Evolutionary conservation across 495 filamentous ascomycete genomes (phyloP).

Genomic region (Xanthoparmelia taractica): DNA sequence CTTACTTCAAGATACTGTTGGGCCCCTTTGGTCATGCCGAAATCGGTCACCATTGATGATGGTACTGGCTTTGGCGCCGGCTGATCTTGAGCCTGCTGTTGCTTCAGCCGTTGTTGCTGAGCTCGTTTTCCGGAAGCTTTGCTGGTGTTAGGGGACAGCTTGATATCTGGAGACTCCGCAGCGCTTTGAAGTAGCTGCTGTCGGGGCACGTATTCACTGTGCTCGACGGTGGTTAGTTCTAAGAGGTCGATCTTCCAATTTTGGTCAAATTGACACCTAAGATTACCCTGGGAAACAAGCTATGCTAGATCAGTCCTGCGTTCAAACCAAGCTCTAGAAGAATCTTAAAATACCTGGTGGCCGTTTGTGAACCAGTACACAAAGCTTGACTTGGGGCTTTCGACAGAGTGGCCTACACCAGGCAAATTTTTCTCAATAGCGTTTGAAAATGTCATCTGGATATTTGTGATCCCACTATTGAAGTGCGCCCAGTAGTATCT

Average conservation of each 20-base stretch:
- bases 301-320: slow-evolving; percentile 32
- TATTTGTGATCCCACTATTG: slow-evolving; percentile 68
- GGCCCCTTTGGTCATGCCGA: slow-evolving; percentile 50
- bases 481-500: slow-evolving; percentile 79
- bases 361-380: slow-evolving; percentile 67
- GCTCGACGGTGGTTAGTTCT: slow-evolving; percentile 54
- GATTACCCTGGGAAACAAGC: slow-evolving; percentile 55
- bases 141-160: slow-evolving; percentile 60
- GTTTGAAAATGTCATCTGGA: slow-evolving; percentile 64
- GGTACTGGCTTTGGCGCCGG: slow-evolving; percentile 48
- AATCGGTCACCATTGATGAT: slow-evolving; percentile 53
- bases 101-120: slow-evolving; percentile 47
- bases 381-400: slow-evolving; percentile 54
- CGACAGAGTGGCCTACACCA: slow-evolving; percentile 57
- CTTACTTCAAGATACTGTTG: slow-evolving; percentile 64
- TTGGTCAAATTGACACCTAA: slow-evolving; percentile 58
- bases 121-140: slow-evolving; percentile 50
- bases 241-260: slow-evolving; percentile 67
- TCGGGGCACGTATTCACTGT: slow-evolving; percentile 64
- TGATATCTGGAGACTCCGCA: slow-evolving; percentile 50
- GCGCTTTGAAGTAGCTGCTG: slow-evolving; percentile 35
- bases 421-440: slow-evolving; percentile 48
- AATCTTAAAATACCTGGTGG: slow-evolving; percentile 50
- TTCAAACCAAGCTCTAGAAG: neutral
- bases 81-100: slow-evolving; percentile 24